Evolutionary conservation across 208 protist species (phyloP).

Genomic region (Leishmania arabica): DNA sequence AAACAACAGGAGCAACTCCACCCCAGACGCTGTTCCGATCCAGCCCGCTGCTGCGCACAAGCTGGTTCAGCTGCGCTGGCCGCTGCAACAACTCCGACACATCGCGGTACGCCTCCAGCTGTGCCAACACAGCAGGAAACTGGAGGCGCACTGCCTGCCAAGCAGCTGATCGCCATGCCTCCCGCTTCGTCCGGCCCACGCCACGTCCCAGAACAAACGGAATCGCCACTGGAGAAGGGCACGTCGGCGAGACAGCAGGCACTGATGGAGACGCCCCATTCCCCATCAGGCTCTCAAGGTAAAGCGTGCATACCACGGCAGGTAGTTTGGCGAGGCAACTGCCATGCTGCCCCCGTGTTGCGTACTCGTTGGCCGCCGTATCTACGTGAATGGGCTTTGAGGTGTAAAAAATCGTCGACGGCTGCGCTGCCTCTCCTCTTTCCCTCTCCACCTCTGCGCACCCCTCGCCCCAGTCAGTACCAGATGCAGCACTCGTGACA

Average conservation of each 20-base stretch:
- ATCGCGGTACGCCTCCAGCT: conserved; percentile 43
- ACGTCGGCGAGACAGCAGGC: neutral
- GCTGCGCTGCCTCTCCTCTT: neutral
- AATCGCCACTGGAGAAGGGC: neutral
- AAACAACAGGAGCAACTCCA: neutral
- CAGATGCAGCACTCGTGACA: neutral
- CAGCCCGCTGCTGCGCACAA: neutral
- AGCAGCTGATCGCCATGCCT: conserved; percentile 62
- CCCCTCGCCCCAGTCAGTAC: neutral
- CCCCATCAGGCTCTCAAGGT: conserved; percentile 16
- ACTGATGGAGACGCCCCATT: neutral
- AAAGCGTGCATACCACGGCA: conserved; percentile 17
- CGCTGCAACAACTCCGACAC: conserved; percentile 28
- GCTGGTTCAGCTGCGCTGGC: conserved; percentile 23
- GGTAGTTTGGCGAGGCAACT: neutral
- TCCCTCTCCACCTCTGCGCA: neutral
- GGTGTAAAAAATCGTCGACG: conserved; percentile 27
- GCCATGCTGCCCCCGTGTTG: neutral
- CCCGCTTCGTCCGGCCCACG: conserved; percentile 41
- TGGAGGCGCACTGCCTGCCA: conserved; percentile 53
- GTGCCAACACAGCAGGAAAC: conserved; percentile 44
- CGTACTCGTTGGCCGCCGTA: neutral
- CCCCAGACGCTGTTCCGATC: neutral
- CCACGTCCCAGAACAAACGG: conserved; percentile 56
- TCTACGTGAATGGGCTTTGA: conserved; percentile 13